Conservation (phyloP, 441 rosid genomes). For the Erodium moschatum region DNA sequence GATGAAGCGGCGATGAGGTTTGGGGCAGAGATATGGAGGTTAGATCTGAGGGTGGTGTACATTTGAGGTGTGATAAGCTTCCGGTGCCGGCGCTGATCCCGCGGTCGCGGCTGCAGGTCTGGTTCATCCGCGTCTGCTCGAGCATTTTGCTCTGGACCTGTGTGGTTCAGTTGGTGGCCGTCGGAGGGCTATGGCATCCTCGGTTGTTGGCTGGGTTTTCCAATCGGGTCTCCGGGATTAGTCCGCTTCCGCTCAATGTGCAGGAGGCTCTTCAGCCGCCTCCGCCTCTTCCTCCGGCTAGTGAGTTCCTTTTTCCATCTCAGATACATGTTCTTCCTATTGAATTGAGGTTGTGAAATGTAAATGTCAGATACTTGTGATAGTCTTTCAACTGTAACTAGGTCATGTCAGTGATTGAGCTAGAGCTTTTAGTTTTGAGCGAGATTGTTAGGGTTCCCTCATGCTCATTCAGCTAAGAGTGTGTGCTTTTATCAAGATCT, state of each 20-base stretch:
- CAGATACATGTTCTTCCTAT: not conserved
- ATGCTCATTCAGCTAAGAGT: no score
- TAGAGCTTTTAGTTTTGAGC: not conserved
- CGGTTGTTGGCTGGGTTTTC: constrained; percentile 46
- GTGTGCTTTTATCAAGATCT: not conserved
- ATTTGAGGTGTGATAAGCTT: constrained; percentile 46
- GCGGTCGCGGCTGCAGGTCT: constrained; percentile 62
- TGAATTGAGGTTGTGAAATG: not conserved
- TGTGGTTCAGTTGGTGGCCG: constrained; percentile 81
- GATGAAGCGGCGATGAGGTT: constrained; percentile 68
- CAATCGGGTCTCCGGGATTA: constrained; percentile 35
- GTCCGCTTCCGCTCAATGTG: constrained; percentile 28
- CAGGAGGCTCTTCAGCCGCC: constrained; percentile 32
- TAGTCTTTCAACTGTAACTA: not conserved
- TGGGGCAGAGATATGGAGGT: constrained; percentile 58
- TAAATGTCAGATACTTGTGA: not conserved
- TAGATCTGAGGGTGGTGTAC: constrained; percentile 53
- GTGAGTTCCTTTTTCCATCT: constrained; percentile 32
- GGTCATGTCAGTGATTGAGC: not conserved
- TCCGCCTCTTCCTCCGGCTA: constrained; percentile 39
- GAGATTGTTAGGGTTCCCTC: no score
- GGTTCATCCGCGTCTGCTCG: constrained; percentile 81
- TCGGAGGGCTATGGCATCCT: constrained; percentile 80
- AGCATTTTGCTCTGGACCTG: constrained; percentile 97
- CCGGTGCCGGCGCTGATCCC: constrained; percentile 34